Evolutionary conservation across 1,284 basidiomycete species (phyloP).

Genomic region (Austroboletus olivaceoglutinosus): DNA sequence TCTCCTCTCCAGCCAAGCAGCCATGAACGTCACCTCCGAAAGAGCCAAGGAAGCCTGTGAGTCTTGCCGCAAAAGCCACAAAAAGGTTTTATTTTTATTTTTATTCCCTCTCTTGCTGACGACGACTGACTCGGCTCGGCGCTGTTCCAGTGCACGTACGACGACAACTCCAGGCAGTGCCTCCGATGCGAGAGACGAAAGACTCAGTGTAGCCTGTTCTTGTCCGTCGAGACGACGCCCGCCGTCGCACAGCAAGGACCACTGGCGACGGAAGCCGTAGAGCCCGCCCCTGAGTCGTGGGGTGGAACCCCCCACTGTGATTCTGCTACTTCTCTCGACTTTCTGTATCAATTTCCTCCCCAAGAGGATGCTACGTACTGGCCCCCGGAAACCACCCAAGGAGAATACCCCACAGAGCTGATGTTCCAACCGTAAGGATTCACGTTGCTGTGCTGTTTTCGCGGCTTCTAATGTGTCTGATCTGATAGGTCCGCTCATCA

Average conservation of each 20-base stretch:
- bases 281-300: conserved; percentile 13
- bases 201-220: conserved; percentile 22
- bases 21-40: conserved; percentile 21
- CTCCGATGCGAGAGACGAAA: conserved; percentile 17
- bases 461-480: conserved; percentile 7
- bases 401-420: conserved; percentile 8
- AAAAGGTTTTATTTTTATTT: conserved; percentile 24
- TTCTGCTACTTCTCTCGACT: conserved; percentile 7
- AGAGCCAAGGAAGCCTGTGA: conserved; percentile 33
- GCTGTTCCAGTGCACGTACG: conserved; percentile 19
- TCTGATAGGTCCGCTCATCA: conserved; percentile 6
- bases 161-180: conserved; percentile 13
- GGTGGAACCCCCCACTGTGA: conserved; percentile 7
- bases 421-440: conserved; percentile 9
- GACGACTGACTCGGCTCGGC: conserved; percentile 8
- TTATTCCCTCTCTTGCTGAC: no score
- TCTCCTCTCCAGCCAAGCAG: conserved; percentile 4
- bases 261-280: not conserved
- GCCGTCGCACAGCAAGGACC: conserved; percentile 8
- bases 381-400: conserved; percentile 2
- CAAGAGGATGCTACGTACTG: conserved; percentile 5
- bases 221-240: conserved; percentile 3
- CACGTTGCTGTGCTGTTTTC: not conserved
- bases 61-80: conserved; percentile 31
- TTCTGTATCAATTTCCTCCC: not conserved